Percentiles rank a stretch among this genome's conserved stretches.
These are phyloP conservation scores for Teunomyces atbi DNA, from an alignment of 805 yeast genomes.

Conservation along the genomic window DNA sequence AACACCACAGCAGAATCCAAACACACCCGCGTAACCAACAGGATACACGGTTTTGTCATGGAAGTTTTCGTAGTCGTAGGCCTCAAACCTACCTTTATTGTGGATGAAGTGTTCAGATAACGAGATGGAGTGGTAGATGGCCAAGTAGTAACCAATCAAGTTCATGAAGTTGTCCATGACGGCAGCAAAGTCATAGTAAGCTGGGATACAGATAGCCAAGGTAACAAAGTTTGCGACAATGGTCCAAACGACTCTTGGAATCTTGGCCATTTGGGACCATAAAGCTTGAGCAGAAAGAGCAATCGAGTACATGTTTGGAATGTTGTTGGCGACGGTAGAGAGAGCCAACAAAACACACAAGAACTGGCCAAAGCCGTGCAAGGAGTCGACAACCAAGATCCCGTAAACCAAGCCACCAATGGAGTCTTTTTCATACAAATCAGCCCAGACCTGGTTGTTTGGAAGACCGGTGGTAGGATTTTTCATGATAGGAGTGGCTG, in stretches of 20 bases:
- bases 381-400: constrained; percentile 72
- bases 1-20: constrained; percentile 78
- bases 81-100: constrained; percentile 57
- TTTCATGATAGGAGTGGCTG: constrained; percentile 63
- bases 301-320: constrained; percentile 92
- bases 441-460: constrained; percentile 43
- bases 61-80: constrained; percentile 65
- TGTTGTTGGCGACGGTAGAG: constrained; percentile 86
- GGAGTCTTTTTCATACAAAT: constrained; percentile 50
- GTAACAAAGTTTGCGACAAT: constrained; percentile 69
- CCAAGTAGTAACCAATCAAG: constrained; percentile 86
- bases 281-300: constrained; percentile 83
- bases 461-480: constrained; percentile 52
- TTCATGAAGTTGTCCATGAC: constrained; percentile 89
- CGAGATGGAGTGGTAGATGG: constrained; percentile 74
- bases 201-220: constrained; percentile 87
- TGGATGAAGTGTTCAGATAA: constrained; percentile 83
- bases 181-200: constrained; percentile 65
- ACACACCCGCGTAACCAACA: constrained; percentile 71
- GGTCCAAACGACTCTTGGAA: constrained; percentile 88
- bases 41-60: constrained; percentile 60
- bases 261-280: constrained; percentile 67
- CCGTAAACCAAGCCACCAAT: constrained; percentile 84
- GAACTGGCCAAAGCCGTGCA: constrained; percentile 88
- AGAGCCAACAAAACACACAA: constrained; percentile 80